A percentile compares a stretch with the other conserved stretches of the same genome.
phyloP scores from a whole-genome alignment of 2,329 filamentous ascomycete genomes.

The Aspergillus ustus region DNA sequence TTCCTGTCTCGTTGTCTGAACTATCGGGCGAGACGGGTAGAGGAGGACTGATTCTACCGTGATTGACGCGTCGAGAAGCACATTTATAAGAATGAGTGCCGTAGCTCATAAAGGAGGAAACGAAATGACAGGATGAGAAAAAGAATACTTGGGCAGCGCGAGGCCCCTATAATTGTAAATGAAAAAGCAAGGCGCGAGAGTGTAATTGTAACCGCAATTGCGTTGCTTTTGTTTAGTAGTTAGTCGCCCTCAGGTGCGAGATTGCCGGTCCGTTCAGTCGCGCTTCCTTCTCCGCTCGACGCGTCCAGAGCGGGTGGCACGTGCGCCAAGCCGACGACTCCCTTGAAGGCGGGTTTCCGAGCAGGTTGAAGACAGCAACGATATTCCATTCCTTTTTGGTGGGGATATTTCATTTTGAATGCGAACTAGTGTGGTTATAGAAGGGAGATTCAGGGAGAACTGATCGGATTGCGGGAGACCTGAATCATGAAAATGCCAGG shows the following conservation, averaged over 20 bases:
- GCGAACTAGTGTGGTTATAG: not conserved
- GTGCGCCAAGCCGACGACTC: slow-evolving; percentile 25
- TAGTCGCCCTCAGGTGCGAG: slow-evolving; percentile 6
- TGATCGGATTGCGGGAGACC: not conserved
- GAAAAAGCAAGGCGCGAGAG: slow-evolving; percentile 1
- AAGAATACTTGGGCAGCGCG: slow-evolving; percentile 11
- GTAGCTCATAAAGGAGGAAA: slow-evolving; percentile 2
- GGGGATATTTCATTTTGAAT: not conserved
- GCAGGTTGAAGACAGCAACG: slow-evolving; percentile 1
- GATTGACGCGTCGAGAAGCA: slow-evolving; percentile 13
- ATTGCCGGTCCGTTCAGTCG: slow-evolving; percentile 19
- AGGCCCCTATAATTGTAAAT: slow-evolving; percentile 23
- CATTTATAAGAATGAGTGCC: slow-evolving; percentile 13
- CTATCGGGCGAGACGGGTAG: not conserved
- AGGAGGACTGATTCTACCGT: not conserved
- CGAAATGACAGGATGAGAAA: not conserved
- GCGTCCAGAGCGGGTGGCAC: slow-evolving; percentile 25
- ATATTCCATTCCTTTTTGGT: slow-evolving; percentile 9
- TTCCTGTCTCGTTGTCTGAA: not conserved
- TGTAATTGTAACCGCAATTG: not conserved
- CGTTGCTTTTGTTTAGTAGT: slow-evolving; percentile 14
- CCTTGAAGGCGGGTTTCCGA: not conserved
- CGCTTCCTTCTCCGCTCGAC: slow-evolving; percentile 23
- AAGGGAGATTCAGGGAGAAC: not conserved
- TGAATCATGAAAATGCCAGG: not conserved